Evolutionary conservation across 2,329 filamentous ascomycete species (phyloP), one percentile per base, ranked within the genome.

Genomic region (Diaporthe citriasiana): DNA sequence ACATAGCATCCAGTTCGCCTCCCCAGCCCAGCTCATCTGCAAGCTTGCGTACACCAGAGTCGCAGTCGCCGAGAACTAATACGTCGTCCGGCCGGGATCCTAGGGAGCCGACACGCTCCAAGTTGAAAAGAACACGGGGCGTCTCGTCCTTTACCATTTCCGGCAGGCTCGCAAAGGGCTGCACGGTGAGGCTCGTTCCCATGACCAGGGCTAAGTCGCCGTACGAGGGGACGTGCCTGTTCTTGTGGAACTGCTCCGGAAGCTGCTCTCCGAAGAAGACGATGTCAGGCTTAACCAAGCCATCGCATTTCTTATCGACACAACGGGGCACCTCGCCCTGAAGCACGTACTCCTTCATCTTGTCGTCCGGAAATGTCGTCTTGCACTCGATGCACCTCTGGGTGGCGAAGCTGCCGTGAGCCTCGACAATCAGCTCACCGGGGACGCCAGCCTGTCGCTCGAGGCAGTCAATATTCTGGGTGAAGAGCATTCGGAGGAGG

Each of bases 391-490:
- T 95, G 82, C 97, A 99, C 77, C 93, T 90, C 84, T 98, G 96
- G 0, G 90, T 91, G 30, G 96, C 96, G 81, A 98, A 99, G 82
- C 95, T 98, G 59, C 97, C 97, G 82, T 99, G 97, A 0, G 97
- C 97, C 83, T 98, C 96, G 42, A 99, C 88, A 66, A 99, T 95
- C 82, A 90, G 92, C 2, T 96, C 91, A 0, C 86, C 88, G 0
- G 95, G 94, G 0, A 99, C 92, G 35, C 97, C 97, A 17, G 96
- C 97, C 77, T 90, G 89, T 30, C 95, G 91, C 84, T 99, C 97
- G 17, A 99, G 88, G 79, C 95, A 98, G 84, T 99, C 97, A 78
- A 99, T 98, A 80, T 99, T 99, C 81, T 99, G 97, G 0, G 97
- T 98, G 83, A 98, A 99, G 70, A 97, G 90, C 86, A 95, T 97